These are phyloP conservation scores for Aspergillus japonicus DNA, from an alignment of 2,329 filamentous ascomycete species.

Conservation along the genomic window DNA sequence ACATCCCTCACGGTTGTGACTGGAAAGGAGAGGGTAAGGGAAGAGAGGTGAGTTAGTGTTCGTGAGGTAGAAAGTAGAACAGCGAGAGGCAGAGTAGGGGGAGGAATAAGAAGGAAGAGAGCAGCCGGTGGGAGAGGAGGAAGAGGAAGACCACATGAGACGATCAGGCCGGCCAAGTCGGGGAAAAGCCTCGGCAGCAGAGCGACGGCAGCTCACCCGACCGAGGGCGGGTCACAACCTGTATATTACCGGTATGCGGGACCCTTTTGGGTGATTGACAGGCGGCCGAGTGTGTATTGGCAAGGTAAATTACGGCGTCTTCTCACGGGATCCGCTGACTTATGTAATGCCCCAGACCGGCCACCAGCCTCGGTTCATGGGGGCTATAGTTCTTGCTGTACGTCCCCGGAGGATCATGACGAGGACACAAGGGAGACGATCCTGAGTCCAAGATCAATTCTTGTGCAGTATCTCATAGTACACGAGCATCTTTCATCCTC, in stretches of 20 bases:
- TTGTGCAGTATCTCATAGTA: too few species aligned
- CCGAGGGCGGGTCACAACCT: slow-evolving; percentile 7
- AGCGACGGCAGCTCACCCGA: slow-evolving; percentile 15
- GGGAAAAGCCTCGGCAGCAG: slow-evolving; percentile 19
- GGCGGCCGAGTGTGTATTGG: not conserved
- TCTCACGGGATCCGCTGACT: not conserved
- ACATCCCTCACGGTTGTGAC: slow-evolving; percentile 39
- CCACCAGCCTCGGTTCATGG: not conserved
- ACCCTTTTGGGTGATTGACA: not conserved
- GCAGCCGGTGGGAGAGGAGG: slow-evolving; percentile 11
- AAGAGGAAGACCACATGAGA: slow-evolving; percentile 9
- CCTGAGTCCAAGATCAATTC: too few species aligned
- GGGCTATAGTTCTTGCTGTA: not conserved
- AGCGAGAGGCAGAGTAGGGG: slow-evolving; percentile 6
- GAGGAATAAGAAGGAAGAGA: slow-evolving; percentile 14
- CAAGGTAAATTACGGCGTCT: not conserved
- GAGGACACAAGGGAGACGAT: too few species aligned
- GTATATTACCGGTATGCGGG: not conserved
- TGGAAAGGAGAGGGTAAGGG: slow-evolving; percentile 13
- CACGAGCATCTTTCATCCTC: too few species aligned
- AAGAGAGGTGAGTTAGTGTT: slow-evolving; percentile 8
- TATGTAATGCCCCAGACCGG: not conserved
- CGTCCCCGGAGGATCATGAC: too few species aligned
- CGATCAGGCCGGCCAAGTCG: not conserved
- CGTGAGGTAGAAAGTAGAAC: not conserved